phyloP scores from a whole-genome alignment of 805 yeast species.

The Wickerhamiella siamensis region DNA sequence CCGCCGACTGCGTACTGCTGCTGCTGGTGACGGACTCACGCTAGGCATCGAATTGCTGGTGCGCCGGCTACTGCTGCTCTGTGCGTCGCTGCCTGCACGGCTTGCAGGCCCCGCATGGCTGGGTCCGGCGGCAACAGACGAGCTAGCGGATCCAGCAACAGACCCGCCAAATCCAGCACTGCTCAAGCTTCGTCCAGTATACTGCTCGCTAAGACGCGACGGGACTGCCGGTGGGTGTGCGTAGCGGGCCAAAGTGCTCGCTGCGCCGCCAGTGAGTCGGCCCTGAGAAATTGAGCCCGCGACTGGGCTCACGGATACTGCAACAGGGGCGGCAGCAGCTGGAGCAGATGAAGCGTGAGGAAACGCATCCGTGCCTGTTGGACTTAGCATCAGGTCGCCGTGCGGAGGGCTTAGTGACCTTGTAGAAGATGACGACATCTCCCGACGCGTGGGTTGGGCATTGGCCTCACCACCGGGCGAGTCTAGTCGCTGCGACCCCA shows the following conservation, averaged over 20 bases:
- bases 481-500: not conserved
- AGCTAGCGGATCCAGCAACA: too few relatives aligned
- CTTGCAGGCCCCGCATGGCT: not conserved
- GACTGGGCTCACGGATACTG: conserved; percentile 3
- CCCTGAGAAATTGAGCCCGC: conserved; percentile 2
- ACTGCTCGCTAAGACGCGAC: conserved; percentile 25
- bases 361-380: not conserved
- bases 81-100: not conserved
- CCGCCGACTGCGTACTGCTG: not conserved
- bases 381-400: not conserved
- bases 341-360: not conserved
- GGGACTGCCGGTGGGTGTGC: conserved; percentile 25
- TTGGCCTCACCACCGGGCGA: too few relatives aligned
- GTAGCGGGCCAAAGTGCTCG: conserved; percentile 6
- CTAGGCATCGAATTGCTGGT: not conserved
- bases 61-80: not conserved
- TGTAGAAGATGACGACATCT: conserved; percentile 5
- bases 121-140: too few relatives aligned
- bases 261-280: conserved; percentile 1
- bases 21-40: not conserved
- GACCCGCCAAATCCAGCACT: too few relatives aligned
- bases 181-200: conserved; percentile 11
- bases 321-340: conserved; percentile 7
- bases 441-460: too few relatives aligned
- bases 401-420: conserved; percentile 3